Conservation (phyloP, 2,329 filamentous ascomycete species). For the Bipolaris zeicola region DNA sequence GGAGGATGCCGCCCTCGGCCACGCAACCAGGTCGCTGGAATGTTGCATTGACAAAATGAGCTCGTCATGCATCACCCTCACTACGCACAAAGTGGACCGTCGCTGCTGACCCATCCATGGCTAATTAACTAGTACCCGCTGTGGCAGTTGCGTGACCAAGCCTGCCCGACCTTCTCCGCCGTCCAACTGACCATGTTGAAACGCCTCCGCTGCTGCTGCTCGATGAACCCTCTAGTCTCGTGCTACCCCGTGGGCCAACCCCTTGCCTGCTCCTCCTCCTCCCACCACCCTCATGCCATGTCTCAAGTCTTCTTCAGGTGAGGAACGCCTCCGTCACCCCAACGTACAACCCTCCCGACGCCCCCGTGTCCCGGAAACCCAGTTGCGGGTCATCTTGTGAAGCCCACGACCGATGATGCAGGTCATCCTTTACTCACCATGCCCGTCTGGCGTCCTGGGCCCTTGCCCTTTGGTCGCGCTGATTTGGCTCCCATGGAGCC, state of each 20-base stretch:
- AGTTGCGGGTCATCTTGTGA: constrained; percentile 41
- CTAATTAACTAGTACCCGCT: constrained; percentile 15
- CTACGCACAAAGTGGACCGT: constrained; percentile 20
- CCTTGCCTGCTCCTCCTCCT: constrained; percentile 20
- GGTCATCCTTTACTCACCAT: constrained; percentile 49
- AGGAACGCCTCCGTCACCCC: constrained; percentile 39
- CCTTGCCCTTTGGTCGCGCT: constrained; percentile 47
- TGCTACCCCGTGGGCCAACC: constrained; percentile 38
- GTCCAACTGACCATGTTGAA: constrained; percentile 31
- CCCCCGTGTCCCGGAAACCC: constrained; percentile 38
- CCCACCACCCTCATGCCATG: constrained; percentile 37
- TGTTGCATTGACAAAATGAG: constrained; percentile 31
- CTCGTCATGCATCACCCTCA: too few relatives aligned
- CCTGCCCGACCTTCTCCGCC: constrained; percentile 46
- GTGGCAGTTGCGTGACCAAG: constrained; percentile 12
- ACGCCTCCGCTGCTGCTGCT: constrained; percentile 32
- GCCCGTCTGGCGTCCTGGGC: constrained; percentile 44
- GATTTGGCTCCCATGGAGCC: constrained; percentile 38
- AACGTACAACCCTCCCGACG: constrained; percentile 38
- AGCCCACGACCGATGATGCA: constrained; percentile 42
- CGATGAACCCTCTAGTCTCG: constrained; percentile 37
- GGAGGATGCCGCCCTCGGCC: constrained; percentile 27
- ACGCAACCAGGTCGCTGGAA: constrained; percentile 38
- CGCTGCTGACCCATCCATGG: constrained; percentile 29
- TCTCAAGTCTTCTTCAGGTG: constrained; percentile 42